Percentiles rank a stretch among this genome's conserved stretches.
These are phyloP conservation scores for Silene latifolia DNA, from an alignment of 148 eudicot genomes.

Conservation along the genomic window DNA sequence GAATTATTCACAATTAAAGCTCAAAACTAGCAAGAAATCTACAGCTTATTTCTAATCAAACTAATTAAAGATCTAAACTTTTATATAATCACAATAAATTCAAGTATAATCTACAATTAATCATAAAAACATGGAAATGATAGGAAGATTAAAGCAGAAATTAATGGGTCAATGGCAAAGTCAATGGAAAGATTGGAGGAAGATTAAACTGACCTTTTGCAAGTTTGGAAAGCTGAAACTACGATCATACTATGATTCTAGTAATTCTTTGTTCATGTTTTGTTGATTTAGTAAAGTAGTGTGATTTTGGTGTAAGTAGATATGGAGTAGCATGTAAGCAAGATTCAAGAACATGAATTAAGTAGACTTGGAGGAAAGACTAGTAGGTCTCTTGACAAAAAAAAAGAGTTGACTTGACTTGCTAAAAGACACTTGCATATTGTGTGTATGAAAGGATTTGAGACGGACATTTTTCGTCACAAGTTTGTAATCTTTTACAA, in stretches of 20 bases:
- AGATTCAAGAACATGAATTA: not conserved
- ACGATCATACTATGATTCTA: not conserved
- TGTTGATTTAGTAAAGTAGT: conserved; percentile 9
- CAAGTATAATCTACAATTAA: conserved; percentile 7
- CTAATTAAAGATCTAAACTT: conserved; percentile 7
- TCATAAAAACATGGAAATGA: not conserved
- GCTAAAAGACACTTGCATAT: no score
- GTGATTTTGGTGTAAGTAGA: conserved; percentile 2
- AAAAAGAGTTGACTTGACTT: conserved; percentile 5
- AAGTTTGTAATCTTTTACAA: no score
- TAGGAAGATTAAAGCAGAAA: not conserved
- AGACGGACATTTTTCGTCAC: no score
- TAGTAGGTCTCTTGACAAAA: not conserved
- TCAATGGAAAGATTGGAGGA: not conserved
- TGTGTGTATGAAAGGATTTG: no score
- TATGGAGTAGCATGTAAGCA: conserved; percentile 1
- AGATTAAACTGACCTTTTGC: conserved; percentile 21
- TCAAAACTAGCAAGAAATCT: conserved; percentile 14
- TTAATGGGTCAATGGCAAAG: conserved; percentile 4
- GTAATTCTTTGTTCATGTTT: not conserved
- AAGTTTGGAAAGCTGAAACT: conserved; percentile 6
- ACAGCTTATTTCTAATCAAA: not conserved
- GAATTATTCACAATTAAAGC: conserved; percentile 9
- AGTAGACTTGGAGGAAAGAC: not conserved
- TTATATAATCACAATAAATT: not conserved